A percentile compares a stretch with the other conserved stretches of the same genome.
Evolutionary conservation across 129 eudicot genomes (phyloP).

Genomic region (Lonicera japonica): DNA sequence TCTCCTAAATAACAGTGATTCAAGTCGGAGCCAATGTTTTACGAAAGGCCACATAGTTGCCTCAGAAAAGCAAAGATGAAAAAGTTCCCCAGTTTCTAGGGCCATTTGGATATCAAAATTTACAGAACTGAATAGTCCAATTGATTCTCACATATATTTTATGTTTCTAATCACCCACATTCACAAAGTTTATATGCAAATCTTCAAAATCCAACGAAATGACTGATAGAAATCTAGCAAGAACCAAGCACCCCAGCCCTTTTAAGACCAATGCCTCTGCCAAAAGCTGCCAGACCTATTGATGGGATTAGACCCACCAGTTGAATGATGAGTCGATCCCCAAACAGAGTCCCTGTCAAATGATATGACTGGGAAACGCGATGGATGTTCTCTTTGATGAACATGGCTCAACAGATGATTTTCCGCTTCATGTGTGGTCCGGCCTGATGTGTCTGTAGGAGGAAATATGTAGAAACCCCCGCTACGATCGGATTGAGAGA

Average conservation of each 20-base stretch:
- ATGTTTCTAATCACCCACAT: conserved; percentile 4
- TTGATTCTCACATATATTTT: conserved; percentile 9
- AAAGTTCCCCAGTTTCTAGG: conserved; percentile 22
- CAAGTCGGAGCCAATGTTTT: conserved; percentile 6
- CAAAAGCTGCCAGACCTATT: conserved; percentile 17
- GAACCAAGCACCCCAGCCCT: conserved; percentile 1
- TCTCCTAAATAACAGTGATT: conserved; percentile 8
- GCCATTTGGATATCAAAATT: conserved; percentile 15
- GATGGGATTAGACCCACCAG: conserved; percentile 23
- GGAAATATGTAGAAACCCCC: conserved; percentile 25
- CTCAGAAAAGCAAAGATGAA: conserved; percentile 17
- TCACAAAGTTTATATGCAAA: conserved; percentile 24
- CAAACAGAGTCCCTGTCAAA: conserved; percentile 11
- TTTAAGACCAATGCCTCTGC: conserved; percentile 30
- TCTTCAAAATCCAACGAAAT: conserved; percentile 18
- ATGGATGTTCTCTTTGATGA: conserved; percentile 27
- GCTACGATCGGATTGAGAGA: conserved; percentile 15
- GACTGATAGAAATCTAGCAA: not conserved
- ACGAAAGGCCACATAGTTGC: conserved; percentile 18
- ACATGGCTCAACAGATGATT: conserved; percentile 5
- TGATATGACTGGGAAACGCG: conserved; percentile 27
- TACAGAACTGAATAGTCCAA: conserved; percentile 1
- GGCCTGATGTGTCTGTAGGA: conserved; percentile 12
- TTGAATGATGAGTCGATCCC: conserved; percentile 22
- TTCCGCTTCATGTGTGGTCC: conserved; percentile 24